Conservation (phyloP, 176 grass and related monocot genomes). For the Zea luxurians region DNA sequence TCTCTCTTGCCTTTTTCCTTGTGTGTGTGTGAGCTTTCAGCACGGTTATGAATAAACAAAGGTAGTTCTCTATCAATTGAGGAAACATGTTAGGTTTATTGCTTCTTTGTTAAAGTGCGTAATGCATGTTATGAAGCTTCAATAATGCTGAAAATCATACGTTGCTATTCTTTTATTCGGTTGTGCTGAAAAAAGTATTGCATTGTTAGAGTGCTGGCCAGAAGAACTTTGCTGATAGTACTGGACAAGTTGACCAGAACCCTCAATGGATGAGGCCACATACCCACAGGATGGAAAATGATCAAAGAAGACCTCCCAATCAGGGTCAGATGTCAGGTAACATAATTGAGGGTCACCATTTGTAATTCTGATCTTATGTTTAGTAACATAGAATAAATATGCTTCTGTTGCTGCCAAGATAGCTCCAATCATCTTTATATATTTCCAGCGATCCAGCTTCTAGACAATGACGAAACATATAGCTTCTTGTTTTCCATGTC, state of each 20-base stretch:
- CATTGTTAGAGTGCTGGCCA: slow-evolving; percentile 44
- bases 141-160: not conserved
- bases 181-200: slow-evolving; percentile 21
- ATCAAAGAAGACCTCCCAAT: slow-evolving; percentile 38
- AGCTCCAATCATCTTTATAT: not conserved
- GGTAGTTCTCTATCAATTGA: not conserved
- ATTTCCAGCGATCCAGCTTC: not conserved
- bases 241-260: slow-evolving; percentile 41
- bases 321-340: slow-evolving; percentile 52
- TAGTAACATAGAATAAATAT: not conserved
- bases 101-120: not conserved
- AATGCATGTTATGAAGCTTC: not conserved
- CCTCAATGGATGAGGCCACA: slow-evolving; percentile 47
- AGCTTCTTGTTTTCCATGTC: not conserved
- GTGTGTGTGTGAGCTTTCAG: not conserved
- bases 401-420: not conserved
- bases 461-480: not conserved
- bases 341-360: not conserved
- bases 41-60: not conserved
- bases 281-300: slow-evolving; percentile 40
- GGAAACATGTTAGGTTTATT: not conserved
- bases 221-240: slow-evolving; percentile 46
- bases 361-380: not conserved
- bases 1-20: not conserved
- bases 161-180: not conserved